Percentiles rank a stretch among this genome's conserved stretches.
These are phyloP conservation scores for Kwoniella heveanensis DNA, from an alignment of 768 basidiomycete species.

Conservation along the genomic window DNA sequence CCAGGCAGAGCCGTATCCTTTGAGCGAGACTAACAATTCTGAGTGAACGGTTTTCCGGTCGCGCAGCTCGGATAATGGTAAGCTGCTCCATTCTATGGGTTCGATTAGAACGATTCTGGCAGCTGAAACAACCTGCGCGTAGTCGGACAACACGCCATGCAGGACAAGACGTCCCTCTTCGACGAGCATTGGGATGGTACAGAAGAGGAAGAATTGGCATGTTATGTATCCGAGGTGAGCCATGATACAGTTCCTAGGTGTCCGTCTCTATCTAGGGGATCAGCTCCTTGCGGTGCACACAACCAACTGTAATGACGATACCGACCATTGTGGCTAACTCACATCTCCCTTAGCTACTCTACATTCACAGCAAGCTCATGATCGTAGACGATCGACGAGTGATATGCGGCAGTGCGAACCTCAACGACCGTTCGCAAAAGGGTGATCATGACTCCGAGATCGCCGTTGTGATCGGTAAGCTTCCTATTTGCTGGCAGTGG, in stretches of 20 bases:
- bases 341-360: constrained; percentile 40
- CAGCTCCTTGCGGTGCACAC: no score
- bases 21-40: neutral
- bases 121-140: constrained; percentile 26
- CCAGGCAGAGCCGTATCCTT: no score
- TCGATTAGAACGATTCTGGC: constrained; percentile 5
- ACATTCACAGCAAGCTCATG: constrained; percentile 65
- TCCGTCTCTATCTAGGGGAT: no score
- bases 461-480: constrained; percentile 68
- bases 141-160: constrained; percentile 77
- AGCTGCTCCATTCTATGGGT: constrained; percentile 5
- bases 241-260: no score
- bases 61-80: constrained; percentile 46
- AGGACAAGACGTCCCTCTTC: constrained; percentile 64
- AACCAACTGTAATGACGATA: no score
- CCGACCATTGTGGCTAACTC: no score
- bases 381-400: constrained; percentile 89
- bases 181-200: constrained; percentile 84
- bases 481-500: neutral
- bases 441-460: constrained; percentile 96
- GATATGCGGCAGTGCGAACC: constrained; percentile 91
- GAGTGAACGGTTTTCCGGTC: neutral
- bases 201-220: constrained; percentile 76
- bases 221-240: constrained; percentile 63
- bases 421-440: constrained; percentile 52